These are phyloP conservation scores for Epichloe baconii DNA, from an alignment of 2,329 filamentous ascomycete species.

Conservation along the genomic window DNA sequence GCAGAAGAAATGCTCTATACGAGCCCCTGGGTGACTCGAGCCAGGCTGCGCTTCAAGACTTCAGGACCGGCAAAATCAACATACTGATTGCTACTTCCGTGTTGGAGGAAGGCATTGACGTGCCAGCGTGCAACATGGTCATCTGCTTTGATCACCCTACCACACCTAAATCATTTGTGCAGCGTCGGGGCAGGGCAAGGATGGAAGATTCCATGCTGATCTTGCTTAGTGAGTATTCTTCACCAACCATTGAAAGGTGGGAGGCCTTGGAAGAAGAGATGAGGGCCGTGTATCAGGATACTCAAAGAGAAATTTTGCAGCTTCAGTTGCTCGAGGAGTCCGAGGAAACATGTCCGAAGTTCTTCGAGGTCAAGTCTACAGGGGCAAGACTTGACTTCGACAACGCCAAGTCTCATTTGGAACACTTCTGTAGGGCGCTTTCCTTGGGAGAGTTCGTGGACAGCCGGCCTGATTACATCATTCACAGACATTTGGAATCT, in stretches of 20 bases:
- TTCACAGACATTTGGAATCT: conserved; percentile 25
- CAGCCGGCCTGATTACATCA: conserved; percentile 53
- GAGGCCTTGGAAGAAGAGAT: conserved; percentile 57
- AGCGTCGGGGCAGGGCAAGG: conserved; percentile 40
- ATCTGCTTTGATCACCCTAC: conserved; percentile 39
- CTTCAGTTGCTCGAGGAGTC: conserved; percentile 35
- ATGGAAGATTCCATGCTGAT: conserved; percentile 38
- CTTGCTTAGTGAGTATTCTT: conserved; percentile 26
- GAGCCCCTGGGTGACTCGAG: conserved; percentile 22
- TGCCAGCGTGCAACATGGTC: conserved; percentile 50
- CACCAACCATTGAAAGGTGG: conserved; percentile 37
- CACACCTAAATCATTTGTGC: conserved; percentile 45
- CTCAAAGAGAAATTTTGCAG: conserved; percentile 36
- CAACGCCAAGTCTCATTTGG: conserved; percentile 61
- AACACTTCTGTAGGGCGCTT: conserved; percentile 65
- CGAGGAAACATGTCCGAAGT: conserved; percentile 11
- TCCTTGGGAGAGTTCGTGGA: conserved; percentile 48
- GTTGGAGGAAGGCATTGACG: conserved; percentile 55
- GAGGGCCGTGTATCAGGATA: conserved; percentile 54
- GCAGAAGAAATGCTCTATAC: conserved; percentile 27
- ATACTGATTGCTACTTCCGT: conserved; percentile 51
- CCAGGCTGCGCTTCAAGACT: conserved; percentile 26
- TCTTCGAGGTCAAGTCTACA: conserved; percentile 27
- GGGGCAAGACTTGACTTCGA: conserved; percentile 58
- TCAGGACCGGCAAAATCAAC: conserved; percentile 40